Evolutionary conservation across 139 green algal genomes (phyloP).

Genomic region (Chlorella sp.): DNA sequence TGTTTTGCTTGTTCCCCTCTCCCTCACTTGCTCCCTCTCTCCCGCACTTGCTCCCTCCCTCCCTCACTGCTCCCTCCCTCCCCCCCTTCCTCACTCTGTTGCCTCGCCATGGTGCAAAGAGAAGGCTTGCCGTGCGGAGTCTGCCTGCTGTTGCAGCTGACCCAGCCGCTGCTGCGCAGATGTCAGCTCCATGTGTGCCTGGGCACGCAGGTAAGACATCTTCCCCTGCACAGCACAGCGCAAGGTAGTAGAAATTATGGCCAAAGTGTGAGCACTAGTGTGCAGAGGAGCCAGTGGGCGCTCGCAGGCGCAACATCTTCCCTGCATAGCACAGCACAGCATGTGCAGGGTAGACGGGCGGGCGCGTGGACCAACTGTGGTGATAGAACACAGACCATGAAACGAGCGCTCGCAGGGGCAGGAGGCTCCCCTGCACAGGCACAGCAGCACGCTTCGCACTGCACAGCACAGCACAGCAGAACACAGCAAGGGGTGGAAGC

Average conservation of each 20-base stretch:
- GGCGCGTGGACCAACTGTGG: no score
- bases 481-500: not conserved
- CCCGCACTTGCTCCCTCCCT: no score
- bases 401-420: not conserved
- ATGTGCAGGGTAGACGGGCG: not conserved
- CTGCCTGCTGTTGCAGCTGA: not conserved
- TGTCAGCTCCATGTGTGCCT: constrained; percentile 34
- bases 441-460: no score
- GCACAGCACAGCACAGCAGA: not conserved
- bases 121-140: constrained; percentile 14
- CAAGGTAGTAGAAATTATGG: no score
- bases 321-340: not conserved
- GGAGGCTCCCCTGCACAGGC: not conserved
- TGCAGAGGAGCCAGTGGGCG: no score
- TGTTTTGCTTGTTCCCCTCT: no score
- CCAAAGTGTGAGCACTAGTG: no score
- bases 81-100: not conserved
- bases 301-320: not conserved
- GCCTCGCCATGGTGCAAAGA: not conserved
- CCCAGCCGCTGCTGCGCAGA: constrained; percentile 26
- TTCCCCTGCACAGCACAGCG: constrained; percentile 10
- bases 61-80: not conserved
- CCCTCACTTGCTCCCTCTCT: no score
- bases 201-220: constrained; percentile 32
- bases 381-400: no score